Evolutionary conservation across 1,284 basidiomycete genomes (phyloP).

Genomic region (Trametes hirsuta): DNA sequence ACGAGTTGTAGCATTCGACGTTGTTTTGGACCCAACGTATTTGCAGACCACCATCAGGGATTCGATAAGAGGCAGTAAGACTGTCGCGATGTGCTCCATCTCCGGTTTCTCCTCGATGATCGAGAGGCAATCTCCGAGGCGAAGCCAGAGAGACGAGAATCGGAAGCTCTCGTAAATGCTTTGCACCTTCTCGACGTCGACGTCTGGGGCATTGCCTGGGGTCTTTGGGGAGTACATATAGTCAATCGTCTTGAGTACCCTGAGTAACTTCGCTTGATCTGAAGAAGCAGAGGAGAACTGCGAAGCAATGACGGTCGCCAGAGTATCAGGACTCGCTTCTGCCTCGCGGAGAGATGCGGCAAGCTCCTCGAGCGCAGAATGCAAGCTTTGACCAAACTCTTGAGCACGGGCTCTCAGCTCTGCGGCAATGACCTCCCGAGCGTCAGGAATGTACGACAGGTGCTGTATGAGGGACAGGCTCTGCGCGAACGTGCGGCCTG

Average conservation of each 20-base stretch:
- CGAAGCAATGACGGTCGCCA: conserved; percentile 72
- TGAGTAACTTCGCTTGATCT: conserved; percentile 89
- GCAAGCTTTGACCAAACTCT: conserved; percentile 78
- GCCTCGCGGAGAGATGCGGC: conserved; percentile 55
- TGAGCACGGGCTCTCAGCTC: conserved; percentile 87
- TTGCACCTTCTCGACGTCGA: conserved; percentile 80
- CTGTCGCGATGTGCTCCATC: conserved; percentile 87
- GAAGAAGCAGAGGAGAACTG: conserved; percentile 93
- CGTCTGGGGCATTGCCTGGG: conserved; percentile 38
- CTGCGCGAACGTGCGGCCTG: conserved; percentile 91
- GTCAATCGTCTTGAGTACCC: conserved; percentile 94
- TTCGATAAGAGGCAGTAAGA: conserved; percentile 90
- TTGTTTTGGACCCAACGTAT: conserved; percentile 74
- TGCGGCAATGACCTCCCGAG: conserved; percentile 83
- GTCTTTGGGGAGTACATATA: conserved; percentile 86
- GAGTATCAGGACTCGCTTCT: conserved; percentile 54
- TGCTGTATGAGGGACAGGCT: conserved; percentile 90
- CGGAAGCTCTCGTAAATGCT: conserved; percentile 87
- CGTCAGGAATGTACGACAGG: conserved; percentile 84
- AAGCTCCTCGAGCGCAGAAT: conserved; percentile 79
- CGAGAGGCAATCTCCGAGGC: conserved; percentile 83
- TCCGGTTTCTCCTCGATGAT: conserved; percentile 81
- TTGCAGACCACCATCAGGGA: conserved; percentile 99
- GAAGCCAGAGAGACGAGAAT: conserved; percentile 85
- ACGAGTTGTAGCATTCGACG: conserved; percentile 46